These are phyloP conservation scores for Pleurotus salmoneostramineus DNA, from an alignment of 768 basidiomycete genomes.

Conservation along the genomic window DNA sequence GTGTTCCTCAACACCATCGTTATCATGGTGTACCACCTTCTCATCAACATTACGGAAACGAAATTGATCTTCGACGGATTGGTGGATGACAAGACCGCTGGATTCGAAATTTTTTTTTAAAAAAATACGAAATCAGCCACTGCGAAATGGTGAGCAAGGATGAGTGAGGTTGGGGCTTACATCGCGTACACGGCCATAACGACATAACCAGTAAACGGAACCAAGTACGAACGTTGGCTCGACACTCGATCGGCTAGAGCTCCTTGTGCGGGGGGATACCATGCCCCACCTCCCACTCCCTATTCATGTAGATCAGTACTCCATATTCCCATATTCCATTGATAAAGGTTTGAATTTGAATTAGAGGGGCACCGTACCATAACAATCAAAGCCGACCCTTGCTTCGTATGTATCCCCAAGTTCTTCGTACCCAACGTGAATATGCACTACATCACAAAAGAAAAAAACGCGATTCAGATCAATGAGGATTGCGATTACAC, in stretches of 20 bases:
- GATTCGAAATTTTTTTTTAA: constrained; percentile 5
- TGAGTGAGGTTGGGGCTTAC: constrained; percentile 30
- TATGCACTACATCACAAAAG: constrained; percentile 34
- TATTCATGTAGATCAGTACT: constrained; percentile 10
- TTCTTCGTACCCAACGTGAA: constrained; percentile 67
- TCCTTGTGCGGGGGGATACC: constrained; percentile 63
- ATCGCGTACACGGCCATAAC: constrained; percentile 55
- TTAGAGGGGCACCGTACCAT: constrained; percentile 36
- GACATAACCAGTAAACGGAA: constrained; percentile 55
- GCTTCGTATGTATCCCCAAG: constrained; percentile 55
- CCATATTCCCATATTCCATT: no score
- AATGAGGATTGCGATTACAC: not conserved
- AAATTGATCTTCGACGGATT: constrained; percentile 46
- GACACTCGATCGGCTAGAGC: constrained; percentile 45
- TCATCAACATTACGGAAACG: constrained; percentile 45
- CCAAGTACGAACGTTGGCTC: constrained; percentile 54
- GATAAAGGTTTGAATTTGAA: constrained; percentile 8
- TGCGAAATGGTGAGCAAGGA: no score
- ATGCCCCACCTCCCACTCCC: constrained; percentile 64
- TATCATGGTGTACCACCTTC: constrained; percentile 17
- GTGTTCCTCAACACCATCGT: not conserved
- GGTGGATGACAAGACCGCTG: constrained; percentile 52
- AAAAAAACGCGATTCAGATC: not conserved
- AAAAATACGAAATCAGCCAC: not conserved
- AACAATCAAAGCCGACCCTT: constrained; percentile 60